Evolutionary conservation across 257 asterid species (phyloP).

Genomic region (Nicotiana noctiflora): DNA sequence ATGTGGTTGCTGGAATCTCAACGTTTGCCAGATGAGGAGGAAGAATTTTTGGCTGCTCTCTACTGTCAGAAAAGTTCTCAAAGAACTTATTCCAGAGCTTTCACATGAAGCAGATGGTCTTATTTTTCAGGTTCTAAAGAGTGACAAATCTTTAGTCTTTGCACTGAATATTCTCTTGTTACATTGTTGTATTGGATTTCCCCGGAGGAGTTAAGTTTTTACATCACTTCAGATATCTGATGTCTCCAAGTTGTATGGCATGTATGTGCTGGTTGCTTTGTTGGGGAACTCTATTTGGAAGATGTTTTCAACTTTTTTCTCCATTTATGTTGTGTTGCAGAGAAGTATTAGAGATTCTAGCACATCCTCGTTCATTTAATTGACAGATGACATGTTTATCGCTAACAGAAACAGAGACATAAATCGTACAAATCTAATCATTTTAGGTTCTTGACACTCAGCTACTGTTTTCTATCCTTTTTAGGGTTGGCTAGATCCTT

Average conservation of each 20-base stretch:
- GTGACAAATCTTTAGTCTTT: too few species aligned
- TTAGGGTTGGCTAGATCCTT: conserved; percentile 98
- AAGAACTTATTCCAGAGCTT: conserved; percentile 84
- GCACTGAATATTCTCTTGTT: neutral
- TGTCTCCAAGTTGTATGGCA: neutral
- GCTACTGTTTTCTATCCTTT: neutral
- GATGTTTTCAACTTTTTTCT: neutral
- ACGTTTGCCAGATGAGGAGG: conserved; percentile 74
- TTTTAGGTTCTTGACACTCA: neutral
- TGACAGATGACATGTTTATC: neutral
- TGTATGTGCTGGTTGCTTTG: neutral
- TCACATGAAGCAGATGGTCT: conserved; percentile 99
- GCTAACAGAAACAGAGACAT: neutral
- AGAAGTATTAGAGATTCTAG: neutral
- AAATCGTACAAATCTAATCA: neutral
- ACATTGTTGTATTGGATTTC: neutral
- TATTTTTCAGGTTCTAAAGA: conserved; percentile 69
- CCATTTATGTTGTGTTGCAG: neutral
- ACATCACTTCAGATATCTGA: neutral
- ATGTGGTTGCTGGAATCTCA: conserved; percentile 23
- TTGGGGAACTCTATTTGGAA: neutral
- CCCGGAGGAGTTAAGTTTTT: neutral
- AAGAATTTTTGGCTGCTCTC: conserved; percentile 96
- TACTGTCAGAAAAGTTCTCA: conserved; percentile 74
- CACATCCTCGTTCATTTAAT: neutral